Percentiles rank a stretch among this genome's conserved stretches.
phyloP scores from a whole-genome alignment of 2,329 filamentous ascomycete species.

The Fusarium denticulatum region DNA sequence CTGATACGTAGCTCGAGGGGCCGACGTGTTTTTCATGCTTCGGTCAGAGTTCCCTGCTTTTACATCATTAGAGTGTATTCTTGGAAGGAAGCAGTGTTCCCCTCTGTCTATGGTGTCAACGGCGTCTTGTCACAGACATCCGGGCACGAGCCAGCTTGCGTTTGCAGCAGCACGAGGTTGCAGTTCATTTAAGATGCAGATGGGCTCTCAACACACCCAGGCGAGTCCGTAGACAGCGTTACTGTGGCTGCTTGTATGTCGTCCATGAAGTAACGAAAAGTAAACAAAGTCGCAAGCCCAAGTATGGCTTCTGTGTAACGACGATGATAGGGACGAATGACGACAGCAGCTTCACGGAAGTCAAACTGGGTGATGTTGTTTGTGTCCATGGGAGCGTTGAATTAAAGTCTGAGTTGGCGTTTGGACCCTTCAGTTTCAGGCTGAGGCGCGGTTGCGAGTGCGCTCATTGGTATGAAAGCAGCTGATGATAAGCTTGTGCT shows the following conservation, averaged over 20 bases:
- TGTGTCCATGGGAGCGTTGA: constrained; percentile 4
- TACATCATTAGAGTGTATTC: constrained; percentile 12
- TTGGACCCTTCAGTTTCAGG: constrained; percentile 36
- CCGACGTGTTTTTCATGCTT: constrained; percentile 18
- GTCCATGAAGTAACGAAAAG: neutral
- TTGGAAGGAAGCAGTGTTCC: constrained; percentile 4
- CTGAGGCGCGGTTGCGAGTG: constrained; percentile 10
- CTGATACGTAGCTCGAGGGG: constrained; percentile 9
- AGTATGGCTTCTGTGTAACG: constrained; percentile 1
- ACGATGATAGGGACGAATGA: neutral
- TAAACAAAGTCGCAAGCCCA: constrained; percentile 6
- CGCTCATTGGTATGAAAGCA: neutral
- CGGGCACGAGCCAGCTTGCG: constrained; percentile 10
- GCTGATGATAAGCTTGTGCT: neutral
- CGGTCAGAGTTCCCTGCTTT: constrained; percentile 17
- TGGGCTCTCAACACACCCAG: constrained; percentile 8
- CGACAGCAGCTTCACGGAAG: neutral
- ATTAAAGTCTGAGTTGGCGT: constrained; percentile 19
- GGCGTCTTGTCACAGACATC: neutral
- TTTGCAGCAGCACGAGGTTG: constrained; percentile 3
- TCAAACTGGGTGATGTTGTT: neutral
- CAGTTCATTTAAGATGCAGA: constrained; percentile 17
- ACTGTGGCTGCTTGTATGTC: constrained; percentile 21
- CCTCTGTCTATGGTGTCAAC: constrained; percentile 7
- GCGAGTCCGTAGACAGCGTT: constrained; percentile 9